Percentiles rank a stretch among this genome's conserved stretches.
Evolutionary conservation across 768 basidiomycete genomes (phyloP).

Genomic region (Lenzites betulinus): DNA sequence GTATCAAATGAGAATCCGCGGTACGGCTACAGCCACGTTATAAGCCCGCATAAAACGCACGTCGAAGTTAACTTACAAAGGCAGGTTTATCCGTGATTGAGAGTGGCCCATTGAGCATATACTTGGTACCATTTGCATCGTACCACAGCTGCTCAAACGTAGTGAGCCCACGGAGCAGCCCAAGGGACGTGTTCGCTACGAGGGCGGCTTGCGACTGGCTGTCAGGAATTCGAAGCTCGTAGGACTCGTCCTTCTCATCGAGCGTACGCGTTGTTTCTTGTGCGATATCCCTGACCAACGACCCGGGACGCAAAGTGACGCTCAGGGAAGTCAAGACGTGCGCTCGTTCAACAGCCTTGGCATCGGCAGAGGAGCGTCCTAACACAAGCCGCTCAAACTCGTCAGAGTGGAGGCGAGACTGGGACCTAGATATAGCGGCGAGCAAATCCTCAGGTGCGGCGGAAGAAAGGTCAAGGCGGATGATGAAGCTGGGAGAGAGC

Average conservation of each 20-base stretch:
- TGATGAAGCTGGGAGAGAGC: conserved; percentile 51
- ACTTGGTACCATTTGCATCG: conserved; percentile 34
- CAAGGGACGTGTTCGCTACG: conserved; percentile 48
- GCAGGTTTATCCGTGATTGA: conserved; percentile 48
- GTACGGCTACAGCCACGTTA: conserved; percentile 48
- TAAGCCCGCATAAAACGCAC: background rate
- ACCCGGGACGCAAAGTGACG: conserved; percentile 28
- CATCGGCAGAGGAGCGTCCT: conserved; percentile 40
- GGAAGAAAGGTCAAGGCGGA: conserved; percentile 38
- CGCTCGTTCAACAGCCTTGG: conserved; percentile 30
- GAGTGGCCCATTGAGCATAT: conserved; percentile 43
- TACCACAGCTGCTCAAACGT: conserved; percentile 61
- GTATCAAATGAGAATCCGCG: conserved; percentile 84
- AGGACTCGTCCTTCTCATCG: conserved; percentile 46
- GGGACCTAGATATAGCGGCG: conserved; percentile 36
- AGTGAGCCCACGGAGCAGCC: conserved; percentile 53
- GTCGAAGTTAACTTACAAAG: conserved; percentile 37
- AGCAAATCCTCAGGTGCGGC: conserved; percentile 38
- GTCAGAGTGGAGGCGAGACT: conserved; percentile 37
- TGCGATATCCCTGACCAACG: conserved; percentile 33
- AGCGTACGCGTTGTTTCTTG: conserved; percentile 38
- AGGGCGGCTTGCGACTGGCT: conserved; percentile 41
- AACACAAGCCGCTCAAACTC: conserved; percentile 43
- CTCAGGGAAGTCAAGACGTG: conserved; percentile 29
- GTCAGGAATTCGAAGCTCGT: conserved; percentile 41